These are phyloP conservation scores for Vaucheria bursata DNA, from an alignment of 352 stramenopile species.

Conservation along the genomic window DNA sequence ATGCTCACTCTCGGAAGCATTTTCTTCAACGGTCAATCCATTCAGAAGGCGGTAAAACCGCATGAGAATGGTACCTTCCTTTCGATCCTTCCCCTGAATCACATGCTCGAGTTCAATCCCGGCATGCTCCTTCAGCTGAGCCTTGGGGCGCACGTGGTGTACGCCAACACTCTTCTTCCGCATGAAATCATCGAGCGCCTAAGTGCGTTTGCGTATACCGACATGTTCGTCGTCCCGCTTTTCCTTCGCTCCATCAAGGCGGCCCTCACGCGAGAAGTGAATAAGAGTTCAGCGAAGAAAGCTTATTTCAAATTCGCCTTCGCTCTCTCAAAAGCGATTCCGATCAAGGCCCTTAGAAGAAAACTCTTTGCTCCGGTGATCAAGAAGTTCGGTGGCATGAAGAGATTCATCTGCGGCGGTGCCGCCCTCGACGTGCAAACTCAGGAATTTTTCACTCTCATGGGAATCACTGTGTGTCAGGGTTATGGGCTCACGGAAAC, in stretches of 20 bases:
- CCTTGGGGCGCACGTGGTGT: background rate
- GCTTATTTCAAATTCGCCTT: background rate
- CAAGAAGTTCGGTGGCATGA: conserved; percentile 1
- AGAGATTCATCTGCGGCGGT: conserved; percentile 3
- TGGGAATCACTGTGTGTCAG: conserved; percentile 52
- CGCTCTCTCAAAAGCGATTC: background rate
- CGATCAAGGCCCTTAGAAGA: background rate
- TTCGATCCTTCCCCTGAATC: conserved; percentile 13
- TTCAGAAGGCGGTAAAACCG: too few species aligned
- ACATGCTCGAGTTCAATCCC: conserved; percentile 5
- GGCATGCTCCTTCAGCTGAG: conserved; percentile 8
- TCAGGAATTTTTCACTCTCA: conserved; percentile 6
- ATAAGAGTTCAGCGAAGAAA: background rate
- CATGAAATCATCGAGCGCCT: background rate
- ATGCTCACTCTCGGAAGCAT: conserved; percentile 88
- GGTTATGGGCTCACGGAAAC: conserved; percentile 62
- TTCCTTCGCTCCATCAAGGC: conserved; percentile 21
- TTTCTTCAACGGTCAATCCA: conserved; percentile 38
- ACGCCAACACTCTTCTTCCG: background rate
- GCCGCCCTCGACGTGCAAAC: background rate
- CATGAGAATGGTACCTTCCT: conserved; percentile 15
- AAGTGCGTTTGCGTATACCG: background rate
- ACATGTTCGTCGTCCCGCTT: conserved; percentile 1
- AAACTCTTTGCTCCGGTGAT: background rate
- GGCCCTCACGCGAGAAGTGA: background rate